Base-by-base conservation (phyloP, 2,329 filamentous ascomycete species). In the Aspergillus sp. region DNA sequence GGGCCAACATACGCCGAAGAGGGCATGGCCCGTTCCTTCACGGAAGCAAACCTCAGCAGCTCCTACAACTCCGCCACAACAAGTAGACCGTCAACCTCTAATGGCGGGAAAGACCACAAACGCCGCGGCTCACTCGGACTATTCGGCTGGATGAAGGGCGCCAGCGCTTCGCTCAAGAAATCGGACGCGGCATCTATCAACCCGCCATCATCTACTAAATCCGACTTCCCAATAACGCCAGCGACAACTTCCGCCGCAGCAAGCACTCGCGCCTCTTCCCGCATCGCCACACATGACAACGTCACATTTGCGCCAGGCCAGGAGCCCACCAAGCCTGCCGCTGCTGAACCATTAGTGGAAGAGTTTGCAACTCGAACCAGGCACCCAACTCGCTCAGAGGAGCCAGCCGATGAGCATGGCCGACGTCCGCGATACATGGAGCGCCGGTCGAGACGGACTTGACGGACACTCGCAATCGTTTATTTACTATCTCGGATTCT, bases 131-230 rank as follows among this genome's bases (percentile, higher is more conserved):
- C 75, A 2, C 61, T 73, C 6, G 67, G 72, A 1, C 67, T 77
- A 25, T 70, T 76, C 40, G 68, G 72, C n/a, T 77, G 75, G 75
- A 73, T 77, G 65, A 77, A 76, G 60, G 65, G 70, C 2, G 63
- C 66, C 37, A 62, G 64, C 14, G 53, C 31, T 15, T 66, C 64
- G 8, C 59, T 54, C 12, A 68, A 64, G 48, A 66, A 62, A 45
- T 56, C 65, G 3, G 64, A 63, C 54, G 12, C 64, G 9, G 9
- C 17, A 8, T 14, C 52, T 15, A 12, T 37, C 8, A 41, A 44
- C 17, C 19, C 52, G 31, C 31, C 44, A 41, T 4, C 56, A 50
- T 4, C 47, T 7, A 39, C 31, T 17, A 35, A 23, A 19, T 11
- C 44, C 3, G 37, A 56, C 6, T n/a, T 15, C 27, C 52, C 46